Base-by-base conservation (phyloP, 2,329 filamentous ascomycete species). In the Penicillium frequentans region DNA sequence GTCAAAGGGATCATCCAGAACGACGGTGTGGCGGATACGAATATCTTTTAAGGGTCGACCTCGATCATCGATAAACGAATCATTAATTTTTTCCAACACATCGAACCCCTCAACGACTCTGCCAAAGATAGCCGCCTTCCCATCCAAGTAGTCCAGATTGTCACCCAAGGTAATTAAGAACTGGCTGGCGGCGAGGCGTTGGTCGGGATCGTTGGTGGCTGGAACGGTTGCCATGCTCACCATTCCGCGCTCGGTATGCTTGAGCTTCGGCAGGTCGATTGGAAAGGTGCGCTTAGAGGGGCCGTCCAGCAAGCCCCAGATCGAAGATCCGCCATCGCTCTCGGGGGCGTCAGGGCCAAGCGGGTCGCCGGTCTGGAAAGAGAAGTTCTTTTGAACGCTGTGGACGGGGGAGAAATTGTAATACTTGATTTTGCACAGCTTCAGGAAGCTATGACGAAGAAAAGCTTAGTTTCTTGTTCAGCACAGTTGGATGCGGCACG, bases 381-480 rank as follows among this genome's bases (percentile, higher is more conserved):
- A 96, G 77, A 97, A 98, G 76, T 91, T 87, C 74, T 93, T 95
- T 72, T 97, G 95, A 37, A 99, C 86, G 64, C 89, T 92, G 78
- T 97, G 91, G 54, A 98, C 80, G 26, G 93, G 95, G 6, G 92
- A 88, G 75, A 96, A 98, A 80, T 98, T 98, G 86, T 97, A 99
- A 80, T 98, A 99, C 80, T 97, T 99, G 77, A 92, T 82, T 79
- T 98, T 98, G 86, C 95, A 97, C 67, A 99, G 90, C 83, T 99
- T 98, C 56, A 99, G 81, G 75, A 99, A 98, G 83, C 91, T 96
- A 75, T 39, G 33, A 39, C 19, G 23, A 62, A 73, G 61, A 67
- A 49, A 63, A 69, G 80, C 80, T 86, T 80, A 82, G 80, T 53
- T 79, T 68, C 72, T 73, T 74, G 73, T 80, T 88, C 80, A 87